Evolutionary conservation across 2,329 filamentous ascomycete genomes (phyloP), one percentile per base, ranked within the genome.

Genomic region (Xylariaceae sp.): DNA sequence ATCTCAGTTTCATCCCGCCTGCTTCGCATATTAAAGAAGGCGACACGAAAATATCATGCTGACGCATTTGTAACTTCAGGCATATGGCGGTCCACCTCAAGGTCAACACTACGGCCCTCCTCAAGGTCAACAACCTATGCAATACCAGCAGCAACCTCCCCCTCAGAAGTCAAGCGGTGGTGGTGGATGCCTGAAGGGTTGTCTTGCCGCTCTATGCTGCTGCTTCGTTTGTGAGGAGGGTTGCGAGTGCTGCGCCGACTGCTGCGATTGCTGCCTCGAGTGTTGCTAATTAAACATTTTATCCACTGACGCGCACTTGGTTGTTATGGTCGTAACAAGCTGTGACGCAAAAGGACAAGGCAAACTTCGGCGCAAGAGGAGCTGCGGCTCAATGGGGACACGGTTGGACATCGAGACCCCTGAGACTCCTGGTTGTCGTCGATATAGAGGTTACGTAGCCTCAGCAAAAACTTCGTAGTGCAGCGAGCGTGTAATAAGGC

Each of bases 201-300:
- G 79, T 68, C 68, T 82, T 9, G 79, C 79, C 24, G 73, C 75
- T 12, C 63, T 80, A 34, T 81, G 79, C 67, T 82, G 79, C 67
- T 82, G 80, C 69, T 82, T 79, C 65, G 74, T 79, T 52, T 78
- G 76, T 61, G 79, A 81, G 64, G 76, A 82, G 63, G 75, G 77
- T 49, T 81, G 80, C 68, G 80, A 83, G 64, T 78, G 77, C 64
- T 81, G 78, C 61, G 71, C 73, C 45, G 78, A 80, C 34, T 81
- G 79, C 70, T 76, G 71, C 66, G 74, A 76, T 56, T 74, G 75
- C 63, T 78, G 76, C 64, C 70, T 66, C 51, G 73, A 73, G 31
- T 70, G 69, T 58, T 76, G 71, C 61, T 76, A 72, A 19, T 29
- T 8, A 9, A 23, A 16, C 3, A 34, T 8, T 49, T 17, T 19